Base-by-base conservation (phyloP, 2,329 filamentous ascomycete genomes). In the Aspergillus sp. region DNA sequence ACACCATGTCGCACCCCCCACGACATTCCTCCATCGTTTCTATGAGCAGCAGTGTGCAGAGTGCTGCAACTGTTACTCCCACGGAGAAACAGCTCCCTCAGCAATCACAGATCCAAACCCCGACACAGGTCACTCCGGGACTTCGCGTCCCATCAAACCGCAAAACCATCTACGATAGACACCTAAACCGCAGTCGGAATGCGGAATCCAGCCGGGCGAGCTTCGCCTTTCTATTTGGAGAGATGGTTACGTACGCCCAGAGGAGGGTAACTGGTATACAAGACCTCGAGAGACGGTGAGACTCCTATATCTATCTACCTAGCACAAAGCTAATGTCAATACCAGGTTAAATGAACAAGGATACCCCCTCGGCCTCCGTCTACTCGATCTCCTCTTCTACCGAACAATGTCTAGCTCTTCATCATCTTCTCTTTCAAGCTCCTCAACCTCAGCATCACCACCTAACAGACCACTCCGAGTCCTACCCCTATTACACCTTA, bases 151-250 rank as follows among this genome's bases (percentile, higher is more conserved):
- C 95, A 48, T 90, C 90, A 56, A 96, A 87, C 75, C 91, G 92
- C 79, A 98, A 98, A 80, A 96, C 92, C 64, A 98, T 99, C 79
- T 99, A 98, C 81, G 92, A 97, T 81, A 86, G 95, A 55, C 92
- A 96, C 61, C 82, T 98, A 61, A 97, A 97, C 77, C 89, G 95
- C 63, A 89, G 88, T 68, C 90, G 91, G 74, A 91, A 90, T 67
- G 85, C 90, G 58, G 93, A 98, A 80, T 86, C 96, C 65, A 96
- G 92, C 75, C 89, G 96, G 72, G 86, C 95, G 11, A 92, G 91
- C 77, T 98, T 99, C 77, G 93, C 95, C 42, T 98, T 96, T 75
- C 82, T 99, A 58, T 98, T 99, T 73, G 88, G 89, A 60, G 93
- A 97, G 80, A 96, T 98, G 90, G 93, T 99, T 50, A 88, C 87